Percentiles rank a stretch among this genome's conserved stretches.
Conservation (phyloP, 2,329 filamentous ascomycete genomes). For the Diaporthe aspalathi region DNA sequence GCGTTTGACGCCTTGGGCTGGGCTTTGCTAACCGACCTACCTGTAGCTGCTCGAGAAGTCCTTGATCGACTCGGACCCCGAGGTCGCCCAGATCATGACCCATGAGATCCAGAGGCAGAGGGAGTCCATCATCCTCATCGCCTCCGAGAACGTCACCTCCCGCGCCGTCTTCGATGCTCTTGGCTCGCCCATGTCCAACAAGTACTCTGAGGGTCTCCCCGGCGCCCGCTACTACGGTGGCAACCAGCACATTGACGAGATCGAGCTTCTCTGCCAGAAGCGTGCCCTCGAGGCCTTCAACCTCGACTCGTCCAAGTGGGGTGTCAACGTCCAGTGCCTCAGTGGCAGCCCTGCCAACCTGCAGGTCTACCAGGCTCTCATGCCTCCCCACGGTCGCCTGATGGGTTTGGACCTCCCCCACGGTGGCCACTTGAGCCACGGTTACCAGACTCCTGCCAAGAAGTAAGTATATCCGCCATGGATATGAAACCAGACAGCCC, state of each 20-base stretch:
- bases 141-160: conserved; percentile 99
- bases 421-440: conserved; percentile 94
- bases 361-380: conserved; percentile 97
- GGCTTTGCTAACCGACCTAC: conserved; percentile 46
- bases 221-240: conserved; percentile 99
- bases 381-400: conserved; percentile 92
- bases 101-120: conserved; percentile 96
- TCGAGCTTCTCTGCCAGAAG: conserved; percentile 94
- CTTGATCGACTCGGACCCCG: conserved; percentile 89
- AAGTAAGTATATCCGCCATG: conserved; percentile 69
- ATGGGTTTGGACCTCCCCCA: conserved; percentile 98
- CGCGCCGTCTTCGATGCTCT: conserved; percentile 98
- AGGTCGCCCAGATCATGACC: conserved; percentile 97
- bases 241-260: conserved; percentile 98
- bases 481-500: background rate
- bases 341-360: conserved; percentile 95
- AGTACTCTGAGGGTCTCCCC: conserved; percentile 99
- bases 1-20: background rate
- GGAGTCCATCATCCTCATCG: conserved; percentile 98
- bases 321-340: conserved; percentile 97
- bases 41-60: conserved; percentile 92
- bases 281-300: conserved; percentile 93
- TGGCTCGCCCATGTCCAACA: conserved; percentile 96
- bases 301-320: conserved; percentile 89
- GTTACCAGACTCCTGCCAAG: conserved; percentile 94